Base-by-base conservation (phyloP, 805 yeast genomes). In the Starmerella roubikii region DNA sequence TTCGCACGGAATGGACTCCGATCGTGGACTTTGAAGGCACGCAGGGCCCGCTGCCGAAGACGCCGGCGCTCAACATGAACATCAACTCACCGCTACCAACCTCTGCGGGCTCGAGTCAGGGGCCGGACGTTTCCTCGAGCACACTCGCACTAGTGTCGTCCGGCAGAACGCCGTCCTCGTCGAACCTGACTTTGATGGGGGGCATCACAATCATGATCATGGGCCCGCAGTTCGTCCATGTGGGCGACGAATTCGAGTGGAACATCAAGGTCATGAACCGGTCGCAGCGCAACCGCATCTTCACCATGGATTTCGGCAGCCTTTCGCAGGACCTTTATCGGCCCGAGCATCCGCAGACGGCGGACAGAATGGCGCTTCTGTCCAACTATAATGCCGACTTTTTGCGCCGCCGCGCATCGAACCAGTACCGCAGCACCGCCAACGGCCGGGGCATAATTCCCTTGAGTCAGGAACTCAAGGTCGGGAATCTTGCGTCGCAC, bases 161-260 rank as follows among this genome's bases (percentile, higher is more conserved):
- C 20, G 38, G 37, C 18, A 10, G 42, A 9, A 25, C 25, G 12
- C 16, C 16, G n/a, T 25, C 35, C 1, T 26, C 35, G 7, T 31
- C 20, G n/a, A 47, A 32, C 35, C 39, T 46, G 20, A 29, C 44
- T 6, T 28, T 40, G 25, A 42, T 50, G 46, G 42, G 47, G 15
- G 67, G 69, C 0, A 51, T 73, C 13, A 61, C 64, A 13, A 61
- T 79, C 12, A 69, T 78, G 3, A 72, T 80, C 41, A 62, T 68
- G 4, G 91, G 93, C 0, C 70, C 72, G 10, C 69, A 78, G 5
- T 64, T 67, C 30, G 74, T 78, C 4, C 62, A 65, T 47, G 56
- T 77, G 9, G 88, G 91, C 2, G 68, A 71, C 30, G 62, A 65
- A 2, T 72, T 71, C 53, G 67, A 64, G 38, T 76, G 86, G 80